These are phyloP conservation scores for Diophrys appendiculata DNA, from an alignment of 73 alveolate genomes.

Conservation along the genomic window DNA sequence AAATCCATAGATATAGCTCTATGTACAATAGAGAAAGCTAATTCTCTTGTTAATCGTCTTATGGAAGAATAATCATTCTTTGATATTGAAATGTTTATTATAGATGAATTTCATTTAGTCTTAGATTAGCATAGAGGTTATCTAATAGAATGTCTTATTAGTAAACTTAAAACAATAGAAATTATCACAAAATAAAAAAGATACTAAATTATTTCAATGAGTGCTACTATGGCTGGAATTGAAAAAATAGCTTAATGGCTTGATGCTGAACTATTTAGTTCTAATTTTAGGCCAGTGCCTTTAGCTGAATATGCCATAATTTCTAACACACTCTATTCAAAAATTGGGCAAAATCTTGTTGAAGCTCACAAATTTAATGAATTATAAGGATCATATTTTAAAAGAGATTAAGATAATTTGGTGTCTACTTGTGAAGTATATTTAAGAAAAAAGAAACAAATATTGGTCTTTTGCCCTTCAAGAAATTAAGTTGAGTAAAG, in stretches of 20 bases:
- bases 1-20: conserved; percentile 69
- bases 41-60: conserved; percentile 55
- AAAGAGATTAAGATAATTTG: conserved; percentile 8
- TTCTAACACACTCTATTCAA: conserved; percentile 11
- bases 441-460: conserved; percentile 49
- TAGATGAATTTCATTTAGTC: conserved; percentile 70
- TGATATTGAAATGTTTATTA: conserved; percentile 52
- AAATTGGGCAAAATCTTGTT: not conserved
- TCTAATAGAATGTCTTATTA: conserved; percentile 54
- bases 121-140: conserved; percentile 73
- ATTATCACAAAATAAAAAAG: conserved; percentile 1
- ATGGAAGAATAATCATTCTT: conserved; percentile 60
- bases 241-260: conserved; percentile 61
- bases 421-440: conserved; percentile 18
- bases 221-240: conserved; percentile 71
- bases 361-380: not conserved
- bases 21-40: conserved; percentile 80
- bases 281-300: conserved; percentile 76
- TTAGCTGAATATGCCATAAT: conserved; percentile 50
- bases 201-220: conserved; percentile 68
- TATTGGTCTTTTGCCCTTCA: conserved; percentile 57
- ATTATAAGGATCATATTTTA: not conserved
- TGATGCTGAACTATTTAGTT: conserved; percentile 55
- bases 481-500: conserved; percentile 41
- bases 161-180: conserved; percentile 57